Evolutionary conservation across 495 filamentous ascomycete species (phyloP).

Genomic region (Choiromyces venosus): DNA sequence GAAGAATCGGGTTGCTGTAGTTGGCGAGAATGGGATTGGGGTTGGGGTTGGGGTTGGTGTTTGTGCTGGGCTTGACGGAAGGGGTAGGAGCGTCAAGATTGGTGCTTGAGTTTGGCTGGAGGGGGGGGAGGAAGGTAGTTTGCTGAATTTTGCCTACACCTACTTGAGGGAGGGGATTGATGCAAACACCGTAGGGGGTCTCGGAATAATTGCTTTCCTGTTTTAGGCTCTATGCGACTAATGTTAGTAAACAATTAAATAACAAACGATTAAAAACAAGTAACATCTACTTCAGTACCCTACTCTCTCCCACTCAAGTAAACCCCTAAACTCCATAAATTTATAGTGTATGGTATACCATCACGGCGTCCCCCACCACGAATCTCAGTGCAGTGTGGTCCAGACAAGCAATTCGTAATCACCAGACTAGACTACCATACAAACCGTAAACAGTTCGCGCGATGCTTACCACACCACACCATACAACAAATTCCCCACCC

Average conservation of each 20-base stretch:
- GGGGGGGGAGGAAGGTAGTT: too few species aligned
- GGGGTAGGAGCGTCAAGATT: neutral
- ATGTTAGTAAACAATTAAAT: neutral
- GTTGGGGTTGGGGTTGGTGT: neutral
- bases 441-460: neutral
- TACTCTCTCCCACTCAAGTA: neutral
- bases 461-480: neutral
- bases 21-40: neutral
- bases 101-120: neutral
- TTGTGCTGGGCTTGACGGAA: neutral
- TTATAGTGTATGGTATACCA: neutral
- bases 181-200: neutral
- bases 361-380: neutral
- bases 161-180: neutral
- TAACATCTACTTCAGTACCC: neutral
- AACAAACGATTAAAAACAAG: neutral
- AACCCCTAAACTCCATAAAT: neutral
- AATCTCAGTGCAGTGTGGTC: too few species aligned
- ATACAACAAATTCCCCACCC: too few species aligned
- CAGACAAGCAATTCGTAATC: neutral
- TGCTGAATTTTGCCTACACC: neutral
- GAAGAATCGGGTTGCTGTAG: neutral
- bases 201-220: neutral
- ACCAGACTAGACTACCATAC: neutral
- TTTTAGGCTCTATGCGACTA: neutral